These are phyloP conservation scores for Lentinula aciculospora DNA, from an alignment of 768 basidiomycete species.

Conservation along the genomic window DNA sequence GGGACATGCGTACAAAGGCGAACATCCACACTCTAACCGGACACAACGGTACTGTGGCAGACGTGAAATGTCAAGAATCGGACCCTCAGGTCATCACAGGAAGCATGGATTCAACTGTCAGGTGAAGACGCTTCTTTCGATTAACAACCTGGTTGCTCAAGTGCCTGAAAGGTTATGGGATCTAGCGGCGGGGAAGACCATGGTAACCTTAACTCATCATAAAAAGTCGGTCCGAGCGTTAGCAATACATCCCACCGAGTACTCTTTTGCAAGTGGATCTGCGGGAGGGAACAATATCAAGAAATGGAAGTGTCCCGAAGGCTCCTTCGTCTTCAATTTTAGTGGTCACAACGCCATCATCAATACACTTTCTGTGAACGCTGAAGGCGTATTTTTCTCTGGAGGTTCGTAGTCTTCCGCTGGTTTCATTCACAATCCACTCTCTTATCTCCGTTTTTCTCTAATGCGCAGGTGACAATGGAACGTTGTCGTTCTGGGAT, in stretches of 20 bases:
- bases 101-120: conserved; percentile 95
- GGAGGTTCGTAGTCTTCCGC: conserved; percentile 60
- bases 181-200: conserved; percentile 94
- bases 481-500: conserved; percentile 90
- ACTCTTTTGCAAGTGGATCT: conserved; percentile 91
- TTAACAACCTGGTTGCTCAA: conserved; percentile 15
- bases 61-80: conserved; percentile 93
- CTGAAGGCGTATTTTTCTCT: conserved; percentile 96
- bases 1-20: conserved; percentile 99
- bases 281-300: conserved; percentile 99
- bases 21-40: conserved; percentile 91
- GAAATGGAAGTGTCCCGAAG: conserved; percentile 99
- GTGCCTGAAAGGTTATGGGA: conserved; percentile 75
- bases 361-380: conserved; percentile 90
- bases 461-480: conserved; percentile 76
- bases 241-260: conserved; percentile 94
- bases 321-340: conserved; percentile 94
- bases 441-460: background rate
- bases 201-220: conserved; percentile 97
- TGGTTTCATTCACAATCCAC: background rate
- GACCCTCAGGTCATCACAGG: conserved; percentile 98
- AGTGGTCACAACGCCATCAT: conserved; percentile 95
- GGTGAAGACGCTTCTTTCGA: conserved; percentile 34
- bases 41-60: conserved; percentile 92
- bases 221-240: conserved; percentile 96